Percentiles rank a stretch among this genome's conserved stretches.
Evolutionary conservation across 495 filamentous ascomycete genomes (phyloP).

Genomic region (Diplogelasinospora grovesii): DNA sequence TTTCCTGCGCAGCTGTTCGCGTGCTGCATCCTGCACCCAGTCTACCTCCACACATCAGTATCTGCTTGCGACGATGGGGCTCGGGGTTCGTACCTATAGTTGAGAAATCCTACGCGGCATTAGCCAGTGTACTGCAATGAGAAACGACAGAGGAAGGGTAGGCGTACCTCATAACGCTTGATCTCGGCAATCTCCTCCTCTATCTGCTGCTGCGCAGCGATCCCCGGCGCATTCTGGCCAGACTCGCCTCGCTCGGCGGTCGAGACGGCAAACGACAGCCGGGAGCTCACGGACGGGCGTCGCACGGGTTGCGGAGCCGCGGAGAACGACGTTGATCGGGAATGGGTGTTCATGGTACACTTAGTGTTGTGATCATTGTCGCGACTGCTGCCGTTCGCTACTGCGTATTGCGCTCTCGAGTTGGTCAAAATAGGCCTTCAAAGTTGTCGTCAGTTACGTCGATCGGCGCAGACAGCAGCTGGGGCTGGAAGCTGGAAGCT

Average conservation of each 20-base stretch:
- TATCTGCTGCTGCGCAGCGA: conserved; percentile 54
- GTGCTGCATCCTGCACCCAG: conserved; percentile 96
- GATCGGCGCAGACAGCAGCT: not conserved
- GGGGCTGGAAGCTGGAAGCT: not conserved
- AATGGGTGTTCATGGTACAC: conserved; percentile 26
- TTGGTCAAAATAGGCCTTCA: no score
- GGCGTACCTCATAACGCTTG: conserved; percentile 79
- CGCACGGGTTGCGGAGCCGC: conserved; percentile 32
- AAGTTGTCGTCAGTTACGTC: no score
- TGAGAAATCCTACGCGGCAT: conserved; percentile 57
- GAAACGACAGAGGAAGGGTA: not conserved
- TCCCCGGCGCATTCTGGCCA: conserved; percentile 30
- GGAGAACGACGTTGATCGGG: conserved; percentile 50
- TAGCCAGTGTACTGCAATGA: no score
- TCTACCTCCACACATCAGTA: conserved; percentile 39
- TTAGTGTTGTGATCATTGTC: no score
- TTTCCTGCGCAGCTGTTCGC: conserved; percentile 77
- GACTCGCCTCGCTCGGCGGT: conserved; percentile 55
- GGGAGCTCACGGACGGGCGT: conserved; percentile 60
- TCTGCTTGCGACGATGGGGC: conserved; percentile 1
- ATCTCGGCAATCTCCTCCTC: conserved; percentile 96
- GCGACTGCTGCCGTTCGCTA: conserved; percentile 18
- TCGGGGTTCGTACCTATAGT: conserved; percentile 61
- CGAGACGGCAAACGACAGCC: conserved; percentile 65
- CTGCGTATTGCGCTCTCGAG: no score